Percentiles rank a stretch among this genome's conserved stretches.
These are phyloP conservation scores for Allantophomopsis lycopodina DNA, from an alignment of 2,329 filamentous ascomycete species.

Conservation along the genomic window DNA sequence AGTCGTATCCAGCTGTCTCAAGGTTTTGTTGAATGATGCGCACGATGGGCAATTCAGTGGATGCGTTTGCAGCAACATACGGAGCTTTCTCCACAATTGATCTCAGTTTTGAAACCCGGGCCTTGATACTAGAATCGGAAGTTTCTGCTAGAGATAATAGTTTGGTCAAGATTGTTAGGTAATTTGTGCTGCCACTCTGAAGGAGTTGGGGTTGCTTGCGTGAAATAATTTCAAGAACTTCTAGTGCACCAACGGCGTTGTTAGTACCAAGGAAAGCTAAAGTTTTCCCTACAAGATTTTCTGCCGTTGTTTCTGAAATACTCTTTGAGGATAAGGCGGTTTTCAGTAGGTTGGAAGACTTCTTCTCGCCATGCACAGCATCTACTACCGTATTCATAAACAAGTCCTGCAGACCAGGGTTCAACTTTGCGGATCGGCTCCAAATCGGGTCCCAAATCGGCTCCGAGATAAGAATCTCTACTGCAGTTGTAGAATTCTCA, in stretches of 20 bases:
- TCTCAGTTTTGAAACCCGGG: slow-evolving; percentile 11
- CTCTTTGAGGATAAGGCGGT: slow-evolving; percentile 5
- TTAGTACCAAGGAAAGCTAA: too few relatives aligned
- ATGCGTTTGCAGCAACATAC: slow-evolving; percentile 22
- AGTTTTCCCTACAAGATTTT: too few relatives aligned
- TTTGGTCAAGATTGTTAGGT: slow-evolving; percentile 35
- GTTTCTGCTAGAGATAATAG: slow-evolving; percentile 40
- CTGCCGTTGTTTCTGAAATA: too few relatives aligned
- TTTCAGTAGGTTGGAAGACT: slow-evolving; percentile 32
- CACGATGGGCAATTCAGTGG: slow-evolving; percentile 22
- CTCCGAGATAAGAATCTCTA: slow-evolving; percentile 32
- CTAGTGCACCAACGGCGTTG: slow-evolving; percentile 17
- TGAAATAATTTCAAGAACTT: slow-evolving; percentile 32
- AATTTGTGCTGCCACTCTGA: slow-evolving; percentile 26
- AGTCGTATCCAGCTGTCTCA: slow-evolving; percentile 30
- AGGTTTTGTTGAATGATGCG: slow-evolving; percentile 41
- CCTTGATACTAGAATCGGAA: slow-evolving; percentile 19
- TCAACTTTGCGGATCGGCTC: slow-evolving; percentile 22
- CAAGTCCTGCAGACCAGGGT: slow-evolving; percentile 29
- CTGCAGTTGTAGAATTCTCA: slow-evolving; percentile 12
- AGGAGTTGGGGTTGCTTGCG: slow-evolving; percentile 30
- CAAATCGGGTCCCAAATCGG: slow-evolving; percentile 5
- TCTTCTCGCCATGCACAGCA: slow-evolving; percentile 21
- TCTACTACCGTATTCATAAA: slow-evolving; percentile 26
- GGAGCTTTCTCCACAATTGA: slow-evolving; percentile 24